Evolutionary conservation across 179 eudicot species (phyloP).

Genomic region (Amaranthus tricolor): DNA sequence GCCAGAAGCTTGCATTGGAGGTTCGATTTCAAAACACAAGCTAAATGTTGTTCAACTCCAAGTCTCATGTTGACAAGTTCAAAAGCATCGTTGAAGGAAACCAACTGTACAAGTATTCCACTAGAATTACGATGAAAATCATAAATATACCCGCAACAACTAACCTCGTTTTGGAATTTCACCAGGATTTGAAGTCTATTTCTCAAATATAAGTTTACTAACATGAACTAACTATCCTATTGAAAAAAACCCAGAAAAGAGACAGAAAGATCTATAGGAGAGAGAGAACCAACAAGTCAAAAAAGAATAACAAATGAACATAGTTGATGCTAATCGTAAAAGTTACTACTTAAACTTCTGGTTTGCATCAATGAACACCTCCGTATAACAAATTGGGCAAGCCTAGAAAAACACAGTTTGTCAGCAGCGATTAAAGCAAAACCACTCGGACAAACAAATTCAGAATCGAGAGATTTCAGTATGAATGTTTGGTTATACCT

Average conservation of each 20-base stretch:
- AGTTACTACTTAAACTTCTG: constrained; percentile 25
- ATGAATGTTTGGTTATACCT: constrained; percentile 39
- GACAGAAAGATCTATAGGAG: constrained; percentile 4
- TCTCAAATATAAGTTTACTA: constrained; percentile 16
- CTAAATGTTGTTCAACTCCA: neutral
- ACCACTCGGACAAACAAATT: neutral
- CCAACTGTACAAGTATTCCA: constrained; percentile 22
- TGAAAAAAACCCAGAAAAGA: neutral
- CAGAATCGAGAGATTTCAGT: neutral
- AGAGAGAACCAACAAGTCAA: constrained; percentile 10
- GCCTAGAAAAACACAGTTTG: constrained; percentile 36
- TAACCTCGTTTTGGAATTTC: neutral
- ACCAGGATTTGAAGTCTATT: constrained; percentile 12
- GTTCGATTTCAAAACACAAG: neutral
- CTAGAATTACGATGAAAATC: constrained; percentile 8
- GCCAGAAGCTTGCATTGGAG: no score
- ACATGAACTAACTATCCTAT: constrained; percentile 10
- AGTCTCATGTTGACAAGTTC: neutral
- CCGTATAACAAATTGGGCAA: constrained; percentile 81
- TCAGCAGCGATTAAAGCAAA: neutral
- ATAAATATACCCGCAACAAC: neutral
- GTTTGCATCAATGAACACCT: constrained; percentile 42
- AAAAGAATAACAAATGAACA: constrained; percentile 28
- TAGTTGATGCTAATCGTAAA: constrained; percentile 32
- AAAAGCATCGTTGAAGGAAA: neutral